Conservation (phyloP, 768 basidiomycete genomes). For the Thelephora ganbajun region DNA sequence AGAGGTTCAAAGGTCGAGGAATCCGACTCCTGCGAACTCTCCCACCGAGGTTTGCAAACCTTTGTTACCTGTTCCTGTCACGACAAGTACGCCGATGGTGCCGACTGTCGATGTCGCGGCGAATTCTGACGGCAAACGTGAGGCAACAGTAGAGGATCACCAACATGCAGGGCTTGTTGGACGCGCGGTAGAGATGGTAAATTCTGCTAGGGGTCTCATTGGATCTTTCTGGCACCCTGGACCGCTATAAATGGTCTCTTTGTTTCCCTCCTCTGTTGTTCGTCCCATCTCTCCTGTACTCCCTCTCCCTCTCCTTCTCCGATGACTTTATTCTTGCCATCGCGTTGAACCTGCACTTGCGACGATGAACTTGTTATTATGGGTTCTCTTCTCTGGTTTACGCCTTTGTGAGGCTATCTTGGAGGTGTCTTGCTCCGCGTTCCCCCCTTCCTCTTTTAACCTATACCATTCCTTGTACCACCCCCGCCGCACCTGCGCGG, state of each 20-base stretch:
- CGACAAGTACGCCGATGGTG: slow-evolving; percentile 4
- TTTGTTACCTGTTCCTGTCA: slow-evolving; percentile 2
- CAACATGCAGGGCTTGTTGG: slow-evolving; percentile 31
- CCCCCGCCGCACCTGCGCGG: no score
- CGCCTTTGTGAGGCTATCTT: no score
- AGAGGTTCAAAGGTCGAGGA: slow-evolving; percentile 21
- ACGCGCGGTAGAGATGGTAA: slow-evolving; percentile 67
- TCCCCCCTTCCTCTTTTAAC: no score
- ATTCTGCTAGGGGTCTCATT: slow-evolving; percentile 63
- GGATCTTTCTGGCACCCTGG: slow-evolving; percentile 40
- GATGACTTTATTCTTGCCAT: slow-evolving; percentile 5
- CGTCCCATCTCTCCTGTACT: not conserved
- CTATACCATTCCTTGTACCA: no score
- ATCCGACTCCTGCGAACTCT: slow-evolving; percentile 53
- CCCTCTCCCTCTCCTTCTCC: slow-evolving; percentile 5
- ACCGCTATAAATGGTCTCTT: not conserved
- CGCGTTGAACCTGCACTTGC: no score
- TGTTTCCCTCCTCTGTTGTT: not conserved
- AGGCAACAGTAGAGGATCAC: slow-evolving; percentile 14
- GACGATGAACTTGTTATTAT: no score
- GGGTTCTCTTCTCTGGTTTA: no score
- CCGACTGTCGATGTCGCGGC: not conserved
- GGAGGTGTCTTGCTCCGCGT: no score
- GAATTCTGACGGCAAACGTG: not conserved
- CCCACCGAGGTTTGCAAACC: slow-evolving; percentile 26